phyloP scores from a whole-genome alignment of 768 basidiomycete species.

The Suillus luteus region DNA sequence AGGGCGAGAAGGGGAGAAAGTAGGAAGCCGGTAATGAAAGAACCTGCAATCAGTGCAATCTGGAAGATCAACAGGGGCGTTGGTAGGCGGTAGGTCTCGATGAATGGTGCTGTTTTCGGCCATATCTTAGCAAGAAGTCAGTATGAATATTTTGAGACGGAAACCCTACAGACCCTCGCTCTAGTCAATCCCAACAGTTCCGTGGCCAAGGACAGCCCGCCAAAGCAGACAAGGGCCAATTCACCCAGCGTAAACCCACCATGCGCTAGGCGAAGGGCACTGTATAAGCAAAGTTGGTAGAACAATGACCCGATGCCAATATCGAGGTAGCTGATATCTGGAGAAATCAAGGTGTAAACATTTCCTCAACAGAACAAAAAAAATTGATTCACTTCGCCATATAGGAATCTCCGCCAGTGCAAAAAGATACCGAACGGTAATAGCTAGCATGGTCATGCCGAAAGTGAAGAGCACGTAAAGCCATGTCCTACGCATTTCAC shows the following conservation, averaged over 20 bases:
- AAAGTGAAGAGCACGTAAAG: constrained; percentile 68
- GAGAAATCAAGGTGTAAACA: constrained; percentile 12
- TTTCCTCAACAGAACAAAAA: constrained; percentile 2
- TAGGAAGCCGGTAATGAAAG: constrained; percentile 89
- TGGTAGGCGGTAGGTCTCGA: constrained; percentile 90
- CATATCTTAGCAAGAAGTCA: constrained; percentile 55
- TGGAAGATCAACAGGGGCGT: constrained; percentile 93
- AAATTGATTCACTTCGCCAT: constrained; percentile 66
- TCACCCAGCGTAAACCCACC: constrained; percentile 97
- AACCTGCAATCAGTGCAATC: constrained; percentile 88
- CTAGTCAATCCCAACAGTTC: constrained; percentile 86
- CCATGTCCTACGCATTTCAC: constrained; percentile 61
- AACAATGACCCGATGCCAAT: constrained; percentile 71
- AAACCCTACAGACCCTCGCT: constrained; percentile 53
- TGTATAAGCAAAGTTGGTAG: constrained; percentile 90
- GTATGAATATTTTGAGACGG: neutral
- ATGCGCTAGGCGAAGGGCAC: constrained; percentile 86
- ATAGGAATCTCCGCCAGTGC: constrained; percentile 46
- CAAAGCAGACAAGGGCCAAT: constrained; percentile 84
- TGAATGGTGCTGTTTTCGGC: constrained; percentile 77
- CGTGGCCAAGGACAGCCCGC: constrained; percentile 83
- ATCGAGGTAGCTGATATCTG: constrained; percentile 82
- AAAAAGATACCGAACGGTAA: constrained; percentile 53
- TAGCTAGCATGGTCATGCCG: constrained; percentile 48
- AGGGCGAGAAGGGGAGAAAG: constrained; percentile 92